Base-by-base conservation (phyloP, 352 stramenopile genomes). In the Globisporangium carolinianum region DNA sequence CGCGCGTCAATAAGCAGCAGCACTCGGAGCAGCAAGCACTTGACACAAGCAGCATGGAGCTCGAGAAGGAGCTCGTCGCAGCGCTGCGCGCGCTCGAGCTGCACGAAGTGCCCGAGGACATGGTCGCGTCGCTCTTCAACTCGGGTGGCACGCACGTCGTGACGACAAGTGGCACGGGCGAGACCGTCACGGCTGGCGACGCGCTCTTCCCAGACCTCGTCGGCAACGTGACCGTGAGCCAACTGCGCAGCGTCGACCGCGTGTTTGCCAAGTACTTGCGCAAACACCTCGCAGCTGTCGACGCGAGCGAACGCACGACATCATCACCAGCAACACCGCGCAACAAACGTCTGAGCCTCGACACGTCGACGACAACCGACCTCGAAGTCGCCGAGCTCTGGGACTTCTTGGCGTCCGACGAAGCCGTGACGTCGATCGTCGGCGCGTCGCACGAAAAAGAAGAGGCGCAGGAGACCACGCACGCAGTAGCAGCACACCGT, bases 31-130 rank as follows among this genome's bases (percentile, higher is more conserved):
- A 12, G 39, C 39, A 12, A 8, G 39, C 39, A 9, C 24, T 32
- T 43, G 7, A 7, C 5, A 47, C 11, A 35, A 5, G 14, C 6
- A 51, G 48, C 58, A 69, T 69, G 58, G 66, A 67, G 57, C 69
- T 88, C 51, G 73, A 88, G 68, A 63, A 71, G 61, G 76, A 87
- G 60, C 66, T 92, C 10, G 73, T 81, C 64, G 69, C 69, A 41
- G 76, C 66, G 56, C 68, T 92, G 67, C 75, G 66, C 37, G 68
- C 76, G 51, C 76, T 92, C 51, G 69, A 73, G 57, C 76, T 92
- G 18, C 66, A 72, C 35, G 65, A 70, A 7, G 68, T 92, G 35
- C 75, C 79, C 5, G 65, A 71, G 39, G 52, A 63, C 38, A 73
- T 77, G 42, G 79, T 86, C 60, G 51, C 73, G 17, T 68, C 71